Conservation (phyloP, 2,329 filamentous ascomycete genomes). For the Zasmidium citrigriseum region DNA sequence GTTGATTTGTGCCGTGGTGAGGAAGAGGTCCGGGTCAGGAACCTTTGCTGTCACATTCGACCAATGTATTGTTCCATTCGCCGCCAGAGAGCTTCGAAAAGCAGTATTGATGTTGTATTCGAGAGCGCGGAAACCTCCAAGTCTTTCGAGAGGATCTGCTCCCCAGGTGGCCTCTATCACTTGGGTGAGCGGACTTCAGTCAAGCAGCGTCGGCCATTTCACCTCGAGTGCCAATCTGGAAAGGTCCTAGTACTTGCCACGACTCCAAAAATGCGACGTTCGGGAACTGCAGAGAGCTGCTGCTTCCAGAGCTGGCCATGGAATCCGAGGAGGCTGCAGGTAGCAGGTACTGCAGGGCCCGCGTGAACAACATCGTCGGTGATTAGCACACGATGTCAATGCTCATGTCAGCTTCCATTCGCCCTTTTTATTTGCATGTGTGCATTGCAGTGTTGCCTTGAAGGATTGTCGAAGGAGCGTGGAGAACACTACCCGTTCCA, state of each 20-base stretch:
- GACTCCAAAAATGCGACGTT: slow-evolving; percentile 10
- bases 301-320: not conserved
- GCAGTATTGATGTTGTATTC: slow-evolving; percentile 42
- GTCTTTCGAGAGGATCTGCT: slow-evolving; percentile 56
- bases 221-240: slow-evolving; percentile 60
- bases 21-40: slow-evolving; percentile 31
- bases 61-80: slow-evolving; percentile 55
- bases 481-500: too few species aligned
- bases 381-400: too few species aligned
- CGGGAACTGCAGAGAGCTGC: not conserved
- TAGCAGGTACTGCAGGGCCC: not conserved
- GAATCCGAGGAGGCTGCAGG: not conserved
- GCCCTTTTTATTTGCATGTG: too few species aligned
- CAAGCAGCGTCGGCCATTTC: not conserved
- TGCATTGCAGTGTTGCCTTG: too few species aligned
- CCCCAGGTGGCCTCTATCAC: slow-evolving; percentile 58
- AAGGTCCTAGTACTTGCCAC: slow-evolving; percentile 53
- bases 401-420: too few species aligned
- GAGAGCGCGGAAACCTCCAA: slow-evolving; percentile 55
- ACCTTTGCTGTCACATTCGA: slow-evolving; percentile 39
- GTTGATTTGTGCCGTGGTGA: slow-evolving; percentile 39
- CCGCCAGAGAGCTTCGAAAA: slow-evolving; percentile 54
- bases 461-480: too few species aligned
- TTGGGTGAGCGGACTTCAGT: not conserved
- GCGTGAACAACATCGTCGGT: not conserved